Evolutionary conservation across 352 stramenopile genomes (phyloP).

Genomic region (Globisporangium spiculum): DNA sequence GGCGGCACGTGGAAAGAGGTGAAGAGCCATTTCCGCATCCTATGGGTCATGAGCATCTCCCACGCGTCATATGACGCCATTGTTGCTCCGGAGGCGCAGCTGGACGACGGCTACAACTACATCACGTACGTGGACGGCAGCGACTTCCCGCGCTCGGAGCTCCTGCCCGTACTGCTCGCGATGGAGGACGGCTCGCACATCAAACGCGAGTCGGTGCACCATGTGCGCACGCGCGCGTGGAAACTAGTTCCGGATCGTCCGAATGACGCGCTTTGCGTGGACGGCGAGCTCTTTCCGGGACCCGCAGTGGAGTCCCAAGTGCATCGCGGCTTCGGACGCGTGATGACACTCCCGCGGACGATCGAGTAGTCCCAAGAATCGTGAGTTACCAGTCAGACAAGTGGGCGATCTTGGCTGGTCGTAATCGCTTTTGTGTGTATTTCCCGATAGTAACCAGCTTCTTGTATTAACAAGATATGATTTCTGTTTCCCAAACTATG

Average conservation of each 20-base stretch:
- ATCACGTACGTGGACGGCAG: slow-evolving; percentile 46
- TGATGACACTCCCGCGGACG: slow-evolving; percentile 32
- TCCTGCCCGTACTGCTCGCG: slow-evolving; percentile 42
- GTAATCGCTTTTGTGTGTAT: neutral
- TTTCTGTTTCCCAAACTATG: neutral
- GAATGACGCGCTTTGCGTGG: slow-evolving; percentile 52
- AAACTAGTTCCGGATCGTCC: slow-evolving; percentile 39
- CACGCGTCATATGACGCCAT: slow-evolving; percentile 50
- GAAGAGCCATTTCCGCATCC: slow-evolving; percentile 42
- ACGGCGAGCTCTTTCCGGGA: slow-evolving; percentile 53
- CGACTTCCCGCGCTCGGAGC: slow-evolving; percentile 29
- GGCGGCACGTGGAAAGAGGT: slow-evolving; percentile 49
- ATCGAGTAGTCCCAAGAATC: neutral
- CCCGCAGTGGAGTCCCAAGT: slow-evolving; percentile 51
- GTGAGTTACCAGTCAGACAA: neutral
- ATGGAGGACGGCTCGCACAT: slow-evolving; percentile 56
- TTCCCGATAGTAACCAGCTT: neutral
- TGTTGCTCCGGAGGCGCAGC: slow-evolving; percentile 39
- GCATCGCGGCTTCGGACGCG: slow-evolving; percentile 50
- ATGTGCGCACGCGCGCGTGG: slow-evolving; percentile 59
- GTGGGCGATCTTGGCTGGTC: neutral
- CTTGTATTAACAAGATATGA: neutral
- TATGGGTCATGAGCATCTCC: slow-evolving; percentile 68
- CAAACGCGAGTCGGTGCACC: slow-evolving; percentile 33
- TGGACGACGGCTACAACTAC: slow-evolving; percentile 69